Percentiles rank a stretch among this genome's conserved stretches.
Evolutionary conservation across 441 rosid species (phyloP).

Genomic region (Populus hybrid): DNA sequence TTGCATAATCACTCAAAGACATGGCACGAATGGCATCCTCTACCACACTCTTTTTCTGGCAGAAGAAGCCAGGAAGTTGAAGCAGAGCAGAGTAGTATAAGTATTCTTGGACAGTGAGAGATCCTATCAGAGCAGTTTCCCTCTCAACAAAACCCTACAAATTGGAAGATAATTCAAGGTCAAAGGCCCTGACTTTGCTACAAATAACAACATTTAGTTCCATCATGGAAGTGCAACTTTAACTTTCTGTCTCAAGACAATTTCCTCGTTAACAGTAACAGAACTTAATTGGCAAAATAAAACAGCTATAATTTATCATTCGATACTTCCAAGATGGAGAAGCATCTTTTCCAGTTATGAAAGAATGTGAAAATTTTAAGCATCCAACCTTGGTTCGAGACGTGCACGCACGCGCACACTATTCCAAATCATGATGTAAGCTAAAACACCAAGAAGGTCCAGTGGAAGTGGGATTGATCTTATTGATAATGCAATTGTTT

Average conservation of each 20-base stretch:
- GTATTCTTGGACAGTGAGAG: slow-evolving; percentile 92
- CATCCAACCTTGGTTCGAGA: not conserved
- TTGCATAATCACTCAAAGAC: slow-evolving; percentile 89
- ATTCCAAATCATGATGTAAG: not conserved
- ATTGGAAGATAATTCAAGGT: slow-evolving; percentile 18
- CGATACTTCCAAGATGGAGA: not conserved
- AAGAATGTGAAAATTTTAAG: not conserved
- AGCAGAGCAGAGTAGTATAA: slow-evolving; percentile 91
- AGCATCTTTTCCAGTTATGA: not conserved
- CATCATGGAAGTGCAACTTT: not conserved
- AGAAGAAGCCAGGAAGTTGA: slow-evolving; percentile 96
- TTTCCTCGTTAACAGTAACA: not conserved
- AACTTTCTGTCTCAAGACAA: slow-evolving; percentile 2
- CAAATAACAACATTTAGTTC: not conserved
- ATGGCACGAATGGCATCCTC: slow-evolving; percentile 99
- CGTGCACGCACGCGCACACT: not conserved
- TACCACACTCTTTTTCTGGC: slow-evolving; percentile 82
- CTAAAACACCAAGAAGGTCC: not conserved
- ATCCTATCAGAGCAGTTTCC: slow-evolving; percentile 78
- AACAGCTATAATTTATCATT: not conserved
- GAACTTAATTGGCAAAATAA: not conserved
- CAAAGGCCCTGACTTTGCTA: slow-evolving; percentile 7
- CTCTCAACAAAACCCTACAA: slow-evolving; percentile 93
- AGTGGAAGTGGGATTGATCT: not conserved
- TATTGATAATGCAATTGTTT: not conserved